A percentile compares a stretch with the other conserved stretches of the same genome.
These are phyloP conservation scores for Trichoderma arundinaceum DNA, from an alignment of 2,329 filamentous ascomycete species.

Conservation along the genomic window DNA sequence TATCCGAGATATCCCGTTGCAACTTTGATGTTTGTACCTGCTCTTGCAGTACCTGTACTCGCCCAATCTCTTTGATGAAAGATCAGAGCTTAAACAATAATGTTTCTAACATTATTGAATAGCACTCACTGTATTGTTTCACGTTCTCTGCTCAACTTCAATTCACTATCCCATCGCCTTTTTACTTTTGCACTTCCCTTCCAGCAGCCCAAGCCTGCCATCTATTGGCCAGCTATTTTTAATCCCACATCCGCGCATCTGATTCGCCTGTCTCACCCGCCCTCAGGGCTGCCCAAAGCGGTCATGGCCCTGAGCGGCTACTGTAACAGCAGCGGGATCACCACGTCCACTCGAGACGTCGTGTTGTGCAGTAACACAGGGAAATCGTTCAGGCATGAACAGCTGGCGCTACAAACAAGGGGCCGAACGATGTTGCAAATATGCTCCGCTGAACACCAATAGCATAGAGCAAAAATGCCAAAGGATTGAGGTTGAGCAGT, in stretches of 20 bases:
- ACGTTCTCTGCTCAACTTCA: not conserved
- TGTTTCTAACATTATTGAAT: not conserved
- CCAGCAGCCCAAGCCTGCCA: not conserved
- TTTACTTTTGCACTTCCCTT: not conserved
- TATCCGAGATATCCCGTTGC: slow-evolving; percentile 11
- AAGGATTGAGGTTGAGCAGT: not conserved
- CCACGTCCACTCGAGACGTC: slow-evolving; percentile 16
- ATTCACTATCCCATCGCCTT: not conserved
- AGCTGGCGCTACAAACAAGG: not conserved
- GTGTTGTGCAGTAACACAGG: not conserved
- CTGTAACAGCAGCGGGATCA: slow-evolving; percentile 18
- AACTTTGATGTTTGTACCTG: slow-evolving; percentile 12
- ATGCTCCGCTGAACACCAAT: slow-evolving; percentile 5
- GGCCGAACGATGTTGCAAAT: not conserved
- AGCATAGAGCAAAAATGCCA: not conserved
- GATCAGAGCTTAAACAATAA: too few species aligned
- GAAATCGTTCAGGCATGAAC: not conserved
- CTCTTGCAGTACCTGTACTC: not conserved
- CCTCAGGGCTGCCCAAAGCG: not conserved
- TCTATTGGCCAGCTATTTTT: slow-evolving; percentile 13
- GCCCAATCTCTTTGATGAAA: too few species aligned
- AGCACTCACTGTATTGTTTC: too few species aligned
- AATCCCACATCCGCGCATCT: not conserved
- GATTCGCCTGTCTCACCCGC: slow-evolving; percentile 1
- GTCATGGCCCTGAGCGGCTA: slow-evolving; percentile 16